A percentile compares a stretch with the other conserved stretches of the same genome.
These are phyloP conservation scores for Handroanthus guayacan DNA, from an alignment of 257 asterid species.

Conservation along the genomic window DNA sequence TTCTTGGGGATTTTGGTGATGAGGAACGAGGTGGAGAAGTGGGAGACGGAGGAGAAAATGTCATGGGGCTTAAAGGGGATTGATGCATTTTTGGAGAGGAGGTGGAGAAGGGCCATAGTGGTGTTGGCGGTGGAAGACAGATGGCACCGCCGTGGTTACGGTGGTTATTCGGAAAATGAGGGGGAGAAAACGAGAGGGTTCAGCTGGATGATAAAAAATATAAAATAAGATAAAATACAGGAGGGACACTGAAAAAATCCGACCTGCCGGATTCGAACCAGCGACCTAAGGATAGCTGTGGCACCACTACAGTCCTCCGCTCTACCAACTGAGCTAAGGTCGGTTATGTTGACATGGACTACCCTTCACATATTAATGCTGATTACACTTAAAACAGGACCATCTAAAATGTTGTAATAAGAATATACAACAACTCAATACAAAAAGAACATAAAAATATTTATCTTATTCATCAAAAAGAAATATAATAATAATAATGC, in stretches of 20 bases:
- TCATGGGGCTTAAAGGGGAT: slow-evolving; percentile 41
- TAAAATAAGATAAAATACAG: no score
- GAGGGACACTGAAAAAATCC: slow-evolving; percentile 29
- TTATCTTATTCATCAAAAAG: no score
- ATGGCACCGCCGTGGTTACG: slow-evolving; percentile 28
- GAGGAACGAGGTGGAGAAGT: slow-evolving; percentile 83
- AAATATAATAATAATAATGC: no score
- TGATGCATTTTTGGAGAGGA: slow-evolving; percentile 45
- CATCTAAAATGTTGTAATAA: no score
- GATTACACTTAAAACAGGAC: no score
- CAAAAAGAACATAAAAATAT: no score
- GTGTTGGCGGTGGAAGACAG: slow-evolving; percentile 9
- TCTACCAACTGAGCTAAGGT: no score
- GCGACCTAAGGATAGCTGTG: slow-evolving; percentile 78
- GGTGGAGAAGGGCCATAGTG: slow-evolving; percentile 48
- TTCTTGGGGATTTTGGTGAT: slow-evolving; percentile 87
- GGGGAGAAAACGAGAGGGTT: background rate
- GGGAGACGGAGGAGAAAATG: slow-evolving; percentile 40
- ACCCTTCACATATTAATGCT: no score
- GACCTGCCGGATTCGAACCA: slow-evolving; percentile 99
- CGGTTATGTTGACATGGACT: no score
- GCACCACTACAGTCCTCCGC: no score
- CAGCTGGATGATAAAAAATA: no score
- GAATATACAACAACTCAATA: no score
- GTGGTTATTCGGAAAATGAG: background rate